These are phyloP conservation scores for Seminavis robusta DNA, from an alignment of 108 stramenopile species.

Conservation along the genomic window DNA sequence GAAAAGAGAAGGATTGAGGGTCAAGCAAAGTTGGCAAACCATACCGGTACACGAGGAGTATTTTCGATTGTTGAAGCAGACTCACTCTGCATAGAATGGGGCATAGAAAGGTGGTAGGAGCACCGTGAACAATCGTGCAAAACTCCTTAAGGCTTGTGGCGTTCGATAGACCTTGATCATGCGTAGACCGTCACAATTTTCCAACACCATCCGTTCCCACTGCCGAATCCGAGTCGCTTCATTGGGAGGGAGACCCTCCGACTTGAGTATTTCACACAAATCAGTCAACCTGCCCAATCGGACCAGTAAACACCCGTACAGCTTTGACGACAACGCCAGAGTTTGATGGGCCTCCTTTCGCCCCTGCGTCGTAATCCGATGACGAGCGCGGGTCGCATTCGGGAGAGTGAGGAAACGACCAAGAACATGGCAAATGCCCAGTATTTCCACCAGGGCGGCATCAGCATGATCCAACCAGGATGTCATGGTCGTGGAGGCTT, in stretches of 20 bases:
- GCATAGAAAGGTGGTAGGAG: slow-evolving; percentile 68
- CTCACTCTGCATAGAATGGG: slow-evolving; percentile 70
- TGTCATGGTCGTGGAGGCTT: slow-evolving; percentile 9
- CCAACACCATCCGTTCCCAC: slow-evolving; percentile 43
- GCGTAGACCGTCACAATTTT: slow-evolving; percentile 45
- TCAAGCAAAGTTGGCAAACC: no score
- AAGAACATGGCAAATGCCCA: slow-evolving; percentile 47
- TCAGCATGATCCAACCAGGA: slow-evolving; percentile 62
- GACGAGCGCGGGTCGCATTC: slow-evolving; percentile 39
- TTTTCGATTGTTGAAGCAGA: no score
- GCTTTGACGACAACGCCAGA: slow-evolving; percentile 33
- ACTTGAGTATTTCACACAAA: slow-evolving; percentile 52
- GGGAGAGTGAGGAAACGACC: slow-evolving; percentile 65
- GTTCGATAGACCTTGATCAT: slow-evolving; percentile 79
- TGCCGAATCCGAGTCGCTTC: slow-evolving; percentile 75
- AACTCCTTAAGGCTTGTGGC: slow-evolving; percentile 70
- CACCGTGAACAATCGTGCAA: slow-evolving; percentile 61
- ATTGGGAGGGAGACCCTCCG: slow-evolving; percentile 52
- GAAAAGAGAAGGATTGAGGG: no score
- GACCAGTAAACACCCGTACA: slow-evolving; percentile 38
- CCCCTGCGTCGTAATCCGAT: slow-evolving; percentile 43
- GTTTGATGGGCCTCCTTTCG: slow-evolving; percentile 41
- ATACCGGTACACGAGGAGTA: no score
- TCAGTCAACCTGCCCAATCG: slow-evolving; percentile 31
- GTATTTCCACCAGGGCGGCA: slow-evolving; percentile 34